phyloP scores from a whole-genome alignment of 2,329 filamentous ascomycete species.

The Didymella sp. region DNA sequence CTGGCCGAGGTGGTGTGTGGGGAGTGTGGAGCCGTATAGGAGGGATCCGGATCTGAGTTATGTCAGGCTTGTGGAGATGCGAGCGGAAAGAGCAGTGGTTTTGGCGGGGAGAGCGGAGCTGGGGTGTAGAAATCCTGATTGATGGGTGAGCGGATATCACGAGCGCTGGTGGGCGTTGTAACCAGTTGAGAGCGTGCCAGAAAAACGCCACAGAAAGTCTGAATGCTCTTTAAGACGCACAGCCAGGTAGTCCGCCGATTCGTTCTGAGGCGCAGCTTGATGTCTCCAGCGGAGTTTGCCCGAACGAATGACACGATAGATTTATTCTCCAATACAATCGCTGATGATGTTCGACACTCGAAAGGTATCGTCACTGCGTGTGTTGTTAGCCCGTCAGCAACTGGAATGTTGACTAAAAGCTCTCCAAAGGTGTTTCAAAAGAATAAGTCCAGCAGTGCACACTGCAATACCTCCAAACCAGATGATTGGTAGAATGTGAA shows the following conservation, averaged over 20 bases:
- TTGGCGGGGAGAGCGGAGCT: not conserved
- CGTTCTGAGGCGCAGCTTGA: too few relatives aligned
- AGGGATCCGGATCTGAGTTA: conserved; percentile 22
- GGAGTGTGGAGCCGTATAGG: conserved; percentile 24
- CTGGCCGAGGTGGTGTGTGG: conserved; percentile 24
- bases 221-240: not conserved
- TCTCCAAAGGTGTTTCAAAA: not conserved
- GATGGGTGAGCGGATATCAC: not conserved
- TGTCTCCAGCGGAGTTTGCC: not conserved
- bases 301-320: too few relatives aligned
- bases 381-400: not conserved
- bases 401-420: not conserved
- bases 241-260: not conserved
- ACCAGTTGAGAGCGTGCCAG: not conserved
- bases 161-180: too few relatives aligned
- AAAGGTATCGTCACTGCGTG: too few relatives aligned
- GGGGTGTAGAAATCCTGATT: not conserved
- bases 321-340: too few relatives aligned
- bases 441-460: not conserved
- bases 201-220: not conserved
- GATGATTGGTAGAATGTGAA: conserved; percentile 17
- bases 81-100: conserved; percentile 15
- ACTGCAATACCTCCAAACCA: not conserved
- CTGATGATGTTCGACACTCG: too few relatives aligned
- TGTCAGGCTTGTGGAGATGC: conserved; percentile 18